Evolutionary conservation across 768 basidiomycete genomes (phyloP), one percentile per base, ranked within the genome.

Genomic region (Pleurotus giganteus): DNA sequence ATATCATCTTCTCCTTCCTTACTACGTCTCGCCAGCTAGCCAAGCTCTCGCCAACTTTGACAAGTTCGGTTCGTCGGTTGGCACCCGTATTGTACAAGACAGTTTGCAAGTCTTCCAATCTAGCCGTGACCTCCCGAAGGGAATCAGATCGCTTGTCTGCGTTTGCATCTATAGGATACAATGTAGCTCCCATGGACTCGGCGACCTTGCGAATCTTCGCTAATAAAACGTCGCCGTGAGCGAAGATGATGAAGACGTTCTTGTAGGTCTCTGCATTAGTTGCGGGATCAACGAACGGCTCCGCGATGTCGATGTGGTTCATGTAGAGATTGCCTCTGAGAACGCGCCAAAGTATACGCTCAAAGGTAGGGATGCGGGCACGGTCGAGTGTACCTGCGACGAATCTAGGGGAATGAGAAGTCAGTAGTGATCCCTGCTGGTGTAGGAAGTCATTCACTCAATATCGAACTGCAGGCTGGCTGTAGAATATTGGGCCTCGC

Each of bases 191-290:
- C 89, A 98, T 98, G n/a, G 94, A 96, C 72, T 98, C 96, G 24
- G 95, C 90, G 52, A 99, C 91, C 70, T 94, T 98, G 67, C 95
- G 91, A 66, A 99, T 98, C 80, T 98, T 99, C 59, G 91, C 82
- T 26, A 99, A 84, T 19, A 98, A 77, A 17, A 89, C 86, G 34
- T 91, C 87, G 15, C 97, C 97, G 62, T 99, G 95, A 0, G 97
- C 97, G 63, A 99, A 99, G 66, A 99, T 98, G 74, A 99, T 96
- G 76, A 99, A 99, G 36, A 98, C 97, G 63, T 98, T 94, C 82
- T 98, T 99, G 75, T 90, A 84, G 19, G 89, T 90, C 74, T 95
- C 91, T 17, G 73, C 75, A 31, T 88, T 89, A 0, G 91, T 91
- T 19, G 77, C 79, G 12, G 94, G 89, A 66, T 98, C 93, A 55